Evolutionary conservation across 148 eudicot genomes (phyloP).

Genomic region (Pouteria glomerata): DNA sequence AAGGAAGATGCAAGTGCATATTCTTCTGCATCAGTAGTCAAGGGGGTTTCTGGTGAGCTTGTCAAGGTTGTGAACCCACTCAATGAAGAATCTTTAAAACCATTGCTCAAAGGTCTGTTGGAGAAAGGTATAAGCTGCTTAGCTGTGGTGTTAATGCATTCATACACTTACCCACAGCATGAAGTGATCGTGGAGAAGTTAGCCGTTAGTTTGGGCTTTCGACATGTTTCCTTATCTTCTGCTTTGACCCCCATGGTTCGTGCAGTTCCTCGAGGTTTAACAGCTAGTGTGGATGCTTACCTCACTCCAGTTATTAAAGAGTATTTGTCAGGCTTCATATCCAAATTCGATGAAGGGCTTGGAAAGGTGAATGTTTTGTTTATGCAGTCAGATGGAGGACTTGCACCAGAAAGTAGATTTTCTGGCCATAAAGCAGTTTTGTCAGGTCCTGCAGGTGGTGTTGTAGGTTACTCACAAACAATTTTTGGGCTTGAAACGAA

Average conservation of each 20-base stretch:
- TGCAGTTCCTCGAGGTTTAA: conserved; percentile 95
- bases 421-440: conserved; percentile 98
- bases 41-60: conserved; percentile 83
- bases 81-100: conserved; percentile 60
- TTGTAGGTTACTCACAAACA: conserved; percentile 96
- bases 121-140: conserved; percentile 76
- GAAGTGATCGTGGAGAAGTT: conserved; percentile 63
- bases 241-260: conserved; percentile 97
- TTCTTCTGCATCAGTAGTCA: conserved; percentile 29
- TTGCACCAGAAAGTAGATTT: conserved; percentile 95
- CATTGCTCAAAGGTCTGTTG: conserved; percentile 58
- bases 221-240: conserved; percentile 87
- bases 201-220: conserved; percentile 82
- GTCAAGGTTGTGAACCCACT: conserved; percentile 68
- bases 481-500: conserved; percentile 81
- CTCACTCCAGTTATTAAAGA: conserved; percentile 93
- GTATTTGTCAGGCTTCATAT: conserved; percentile 78
- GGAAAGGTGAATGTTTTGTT: conserved; percentile 85
- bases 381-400: conserved; percentile 98
- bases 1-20: conserved; percentile 24
- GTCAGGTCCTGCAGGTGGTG: conserved; percentile 99
- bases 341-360: conserved; percentile 77
- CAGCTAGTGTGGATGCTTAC: conserved; percentile 98
- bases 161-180: conserved; percentile 87
- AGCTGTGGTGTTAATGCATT: conserved; percentile 91